Evolutionary conservation across 2,329 filamentous ascomycete species (phyloP).

Genomic region (Tolypocladium pustulatum): DNA sequence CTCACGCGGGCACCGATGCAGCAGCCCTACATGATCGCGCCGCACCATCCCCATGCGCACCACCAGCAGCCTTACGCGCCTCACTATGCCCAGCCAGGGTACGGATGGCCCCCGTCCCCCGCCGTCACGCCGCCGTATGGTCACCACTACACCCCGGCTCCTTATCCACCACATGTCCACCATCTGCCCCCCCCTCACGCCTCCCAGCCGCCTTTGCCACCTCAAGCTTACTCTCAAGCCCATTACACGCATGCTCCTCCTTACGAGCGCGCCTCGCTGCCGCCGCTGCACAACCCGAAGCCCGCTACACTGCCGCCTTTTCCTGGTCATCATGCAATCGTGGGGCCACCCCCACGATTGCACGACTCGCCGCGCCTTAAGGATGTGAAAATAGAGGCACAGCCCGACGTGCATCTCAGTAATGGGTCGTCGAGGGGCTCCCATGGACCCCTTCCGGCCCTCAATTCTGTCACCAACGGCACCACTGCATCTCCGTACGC

Average conservation of each 20-base stretch:
- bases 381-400: constrained; percentile 32
- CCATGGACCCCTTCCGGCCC: constrained; percentile 33
- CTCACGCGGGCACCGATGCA: constrained; percentile 67
- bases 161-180: constrained; percentile 21
- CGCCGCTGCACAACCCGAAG: constrained; percentile 22
- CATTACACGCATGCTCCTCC: constrained; percentile 11
- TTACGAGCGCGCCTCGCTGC: constrained; percentile 26
- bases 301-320: constrained; percentile 17
- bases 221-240: constrained; percentile 16
- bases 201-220: constrained; percentile 16
- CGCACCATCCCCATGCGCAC: constrained; percentile 18
- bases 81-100: constrained; percentile 32
- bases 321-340: constrained; percentile 19
- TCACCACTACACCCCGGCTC: constrained; percentile 33
- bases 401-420: constrained; percentile 27
- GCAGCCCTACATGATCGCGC: constrained; percentile 25
- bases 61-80: constrained; percentile 23
- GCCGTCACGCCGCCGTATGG: constrained; percentile 42
- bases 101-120: constrained; percentile 46
- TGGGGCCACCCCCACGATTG: constrained; percentile 21
- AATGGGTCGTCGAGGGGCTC: constrained; percentile 23
- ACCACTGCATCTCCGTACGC: constrained; percentile 14
- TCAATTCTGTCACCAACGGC: constrained; percentile 22
- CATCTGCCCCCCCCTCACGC: constrained; percentile 17
- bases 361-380: constrained; percentile 33